Conservation (phyloP, 257 asterid species). For the Solanum phureja region DNA sequence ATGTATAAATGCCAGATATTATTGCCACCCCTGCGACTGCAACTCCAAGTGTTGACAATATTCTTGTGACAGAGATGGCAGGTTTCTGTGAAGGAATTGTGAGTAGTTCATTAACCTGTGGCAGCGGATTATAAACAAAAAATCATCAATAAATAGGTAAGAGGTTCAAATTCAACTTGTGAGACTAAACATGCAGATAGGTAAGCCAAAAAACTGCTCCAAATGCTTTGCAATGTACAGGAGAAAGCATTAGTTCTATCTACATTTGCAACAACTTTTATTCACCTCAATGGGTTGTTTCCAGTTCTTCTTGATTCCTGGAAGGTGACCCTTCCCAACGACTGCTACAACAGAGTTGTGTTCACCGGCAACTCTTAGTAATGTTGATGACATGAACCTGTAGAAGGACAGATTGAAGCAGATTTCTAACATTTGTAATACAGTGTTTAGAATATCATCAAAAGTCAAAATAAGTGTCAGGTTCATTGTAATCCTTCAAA, state of each 20-base stretch:
- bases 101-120: slow-evolving; percentile 50
- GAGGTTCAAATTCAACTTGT: not conserved
- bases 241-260: not conserved
- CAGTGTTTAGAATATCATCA: not conserved
- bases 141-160: not conserved
- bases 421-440: not conserved
- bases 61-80: slow-evolving; percentile 20
- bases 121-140: not conserved
- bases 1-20: slow-evolving; percentile 53
- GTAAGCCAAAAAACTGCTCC: not conserved
- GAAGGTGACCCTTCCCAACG: slow-evolving; percentile 85
- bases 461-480: not conserved
- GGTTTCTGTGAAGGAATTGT: slow-evolving; percentile 33
- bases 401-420: not conserved
- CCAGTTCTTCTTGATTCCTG: slow-evolving; percentile 80
- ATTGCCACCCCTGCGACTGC: slow-evolving; percentile 67
- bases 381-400: slow-evolving; percentile 76
- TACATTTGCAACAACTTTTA: not conserved
- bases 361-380: slow-evolving; percentile 62
- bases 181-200: not conserved
- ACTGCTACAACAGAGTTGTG: slow-evolving; percentile 87
- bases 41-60: slow-evolving; percentile 47
- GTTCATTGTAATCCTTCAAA: not conserved
- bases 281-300: slow-evolving; percentile 70
- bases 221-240: not conserved